Evolutionary conservation across 495 filamentous ascomycete species (phyloP).

Genomic region (Neurospora sublineolata): DNA sequence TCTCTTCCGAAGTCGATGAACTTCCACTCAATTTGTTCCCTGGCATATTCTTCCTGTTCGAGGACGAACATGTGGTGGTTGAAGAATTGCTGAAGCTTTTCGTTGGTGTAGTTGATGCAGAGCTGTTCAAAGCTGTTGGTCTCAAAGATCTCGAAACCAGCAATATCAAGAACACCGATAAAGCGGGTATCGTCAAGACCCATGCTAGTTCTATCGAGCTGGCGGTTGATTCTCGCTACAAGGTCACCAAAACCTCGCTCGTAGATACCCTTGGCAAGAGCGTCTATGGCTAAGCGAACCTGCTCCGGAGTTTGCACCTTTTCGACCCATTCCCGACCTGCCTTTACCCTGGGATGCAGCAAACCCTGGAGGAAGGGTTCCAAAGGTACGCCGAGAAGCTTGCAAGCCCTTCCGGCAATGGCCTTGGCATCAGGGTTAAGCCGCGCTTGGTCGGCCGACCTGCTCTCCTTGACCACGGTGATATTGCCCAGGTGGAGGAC

Average conservation of each 20-base stretch:
- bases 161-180: constrained; percentile 97
- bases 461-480: constrained; percentile 73
- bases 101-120: constrained; percentile 99
- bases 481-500: constrained; percentile 93
- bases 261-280: constrained; percentile 93
- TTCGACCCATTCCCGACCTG: constrained; percentile 94
- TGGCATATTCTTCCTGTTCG: constrained; percentile 96
- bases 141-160: constrained; percentile 98
- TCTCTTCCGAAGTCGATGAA: constrained; percentile 99
- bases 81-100: constrained; percentile 99
- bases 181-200: constrained; percentile 81
- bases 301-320: constrained; percentile 97
- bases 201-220: constrained; percentile 70
- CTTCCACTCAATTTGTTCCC: constrained; percentile 98
- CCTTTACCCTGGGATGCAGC: constrained; percentile 86
- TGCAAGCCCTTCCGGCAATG: constrained; percentile 66
- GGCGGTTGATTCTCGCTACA: constrained; percentile 80
- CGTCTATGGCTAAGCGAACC: constrained; percentile 79
- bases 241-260: constrained; percentile 91
- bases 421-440: constrained; percentile 59
- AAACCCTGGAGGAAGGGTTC: constrained; percentile 82
- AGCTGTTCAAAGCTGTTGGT: constrained; percentile 98
- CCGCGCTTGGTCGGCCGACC: constrained; percentile 81
- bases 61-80: constrained; percentile 99
- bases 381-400: constrained; percentile 68